phyloP scores from a whole-genome alignment of 1,284 basidiomycete species.

The Ceratorhiza oryzae-sativae region DNA sequence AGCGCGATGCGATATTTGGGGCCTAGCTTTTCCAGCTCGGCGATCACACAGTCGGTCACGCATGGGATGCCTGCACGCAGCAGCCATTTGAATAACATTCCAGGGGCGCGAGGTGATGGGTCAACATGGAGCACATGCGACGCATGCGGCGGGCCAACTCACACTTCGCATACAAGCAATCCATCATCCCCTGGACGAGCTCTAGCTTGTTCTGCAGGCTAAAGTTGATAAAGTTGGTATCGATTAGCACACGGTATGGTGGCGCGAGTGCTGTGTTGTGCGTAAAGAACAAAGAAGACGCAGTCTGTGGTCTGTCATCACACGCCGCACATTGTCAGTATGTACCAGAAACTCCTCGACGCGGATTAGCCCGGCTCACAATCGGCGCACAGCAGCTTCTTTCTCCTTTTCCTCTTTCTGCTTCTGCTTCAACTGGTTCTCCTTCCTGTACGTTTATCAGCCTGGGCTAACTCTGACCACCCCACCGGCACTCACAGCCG shows the following conservation, averaged over 20 bases:
- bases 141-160: slow-evolving; percentile 49
- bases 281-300: slow-evolving; percentile 92
- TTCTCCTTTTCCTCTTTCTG: slow-evolving; percentile 78
- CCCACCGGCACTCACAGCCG: slow-evolving; percentile 73
- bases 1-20: slow-evolving; percentile 95
- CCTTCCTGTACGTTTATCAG: slow-evolving; percentile 61
- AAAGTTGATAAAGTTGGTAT: slow-evolving; percentile 99
- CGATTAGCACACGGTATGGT: slow-evolving; percentile 96
- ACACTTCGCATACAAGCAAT: slow-evolving; percentile 99
- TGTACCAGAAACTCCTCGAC: background rate
- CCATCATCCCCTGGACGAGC: slow-evolving; percentile 98
- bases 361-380: slow-evolving; percentile 58
- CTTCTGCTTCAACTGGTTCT: slow-evolving; percentile 80
- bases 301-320: slow-evolving; percentile 70
- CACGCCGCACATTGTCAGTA: background rate
- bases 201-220: slow-evolving; percentile 98
- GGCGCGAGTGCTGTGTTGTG: slow-evolving; percentile 97
- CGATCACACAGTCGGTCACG: slow-evolving; percentile 98
- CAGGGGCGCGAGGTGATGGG: background rate
- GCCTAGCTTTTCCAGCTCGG: slow-evolving; percentile 96
- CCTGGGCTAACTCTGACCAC: background rate
- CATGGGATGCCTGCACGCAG: slow-evolving; percentile 81
- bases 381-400: slow-evolving; percentile 70
- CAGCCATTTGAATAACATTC: background rate
- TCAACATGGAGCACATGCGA: background rate